Conservation (phyloP, 352 stramenopile genomes). For the Phytopythium cucurbitacearum region DNA sequence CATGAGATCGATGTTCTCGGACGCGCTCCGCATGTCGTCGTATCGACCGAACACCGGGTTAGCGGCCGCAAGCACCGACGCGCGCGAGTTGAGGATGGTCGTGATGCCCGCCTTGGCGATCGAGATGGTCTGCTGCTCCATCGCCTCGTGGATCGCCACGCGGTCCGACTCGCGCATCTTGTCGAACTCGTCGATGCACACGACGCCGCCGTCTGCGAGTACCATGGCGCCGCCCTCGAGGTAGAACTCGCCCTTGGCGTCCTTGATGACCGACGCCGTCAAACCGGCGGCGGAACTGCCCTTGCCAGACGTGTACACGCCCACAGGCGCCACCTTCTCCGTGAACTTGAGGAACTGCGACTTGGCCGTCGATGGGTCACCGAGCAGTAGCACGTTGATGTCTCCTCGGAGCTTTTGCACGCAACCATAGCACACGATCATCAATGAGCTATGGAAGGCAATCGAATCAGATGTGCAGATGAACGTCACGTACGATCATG, state of each 20-base stretch:
- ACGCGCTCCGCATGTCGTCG: constrained; percentile 97
- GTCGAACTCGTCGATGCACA: constrained; percentile 98
- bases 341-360: constrained; percentile 98
- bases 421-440: neutral
- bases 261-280: constrained; percentile 95
- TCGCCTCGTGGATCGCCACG: constrained; percentile 98
- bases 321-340: constrained; percentile 94
- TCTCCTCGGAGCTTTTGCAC: constrained; percentile 87
- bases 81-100: constrained; percentile 96
- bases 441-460: neutral
- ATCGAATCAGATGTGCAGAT: neutral
- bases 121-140: constrained; percentile 99
- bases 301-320: constrained; percentile 99
- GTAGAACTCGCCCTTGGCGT: constrained; percentile 97
- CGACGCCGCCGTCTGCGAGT: constrained; percentile 96
- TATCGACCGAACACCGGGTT: constrained; percentile 99
- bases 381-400: constrained; percentile 98
- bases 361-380: constrained; percentile 98
- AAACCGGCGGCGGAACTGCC: constrained; percentile 96
- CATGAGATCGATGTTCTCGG: constrained; percentile 99
- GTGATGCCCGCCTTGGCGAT: constrained; percentile 99
- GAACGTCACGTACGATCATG: constrained; percentile 73
- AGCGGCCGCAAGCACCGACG: constrained; percentile 92
- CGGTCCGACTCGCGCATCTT: constrained; percentile 94
- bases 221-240: constrained; percentile 98